Percentiles rank a stretch among this genome's conserved stretches.
phyloP scores from a whole-genome alignment of 306 rosid species.

The Prunus mongolica region DNA sequence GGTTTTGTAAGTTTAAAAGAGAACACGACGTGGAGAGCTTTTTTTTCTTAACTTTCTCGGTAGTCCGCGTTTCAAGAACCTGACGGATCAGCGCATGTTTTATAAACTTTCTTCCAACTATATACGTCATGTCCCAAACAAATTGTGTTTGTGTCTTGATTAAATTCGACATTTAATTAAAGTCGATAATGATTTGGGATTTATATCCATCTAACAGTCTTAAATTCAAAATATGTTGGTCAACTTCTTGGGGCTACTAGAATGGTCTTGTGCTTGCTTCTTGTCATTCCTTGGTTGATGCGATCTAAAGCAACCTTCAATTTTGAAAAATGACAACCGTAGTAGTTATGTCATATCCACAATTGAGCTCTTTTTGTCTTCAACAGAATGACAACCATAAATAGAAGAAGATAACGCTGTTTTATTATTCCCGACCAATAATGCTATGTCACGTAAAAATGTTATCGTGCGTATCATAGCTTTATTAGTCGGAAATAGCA shows the following conservation, averaged over 20 bases:
- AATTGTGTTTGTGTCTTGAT: too few species aligned
- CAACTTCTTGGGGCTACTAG: not conserved
- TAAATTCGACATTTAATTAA: not conserved
- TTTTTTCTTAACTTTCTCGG: not conserved
- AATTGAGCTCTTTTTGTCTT: too few species aligned
- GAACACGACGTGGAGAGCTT: not conserved
- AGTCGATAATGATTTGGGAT: too few species aligned
- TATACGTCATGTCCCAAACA: not conserved
- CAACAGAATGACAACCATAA: too few species aligned
- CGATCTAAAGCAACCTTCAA: not conserved
- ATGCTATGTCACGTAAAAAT: too few species aligned
- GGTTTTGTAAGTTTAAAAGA: too few species aligned
- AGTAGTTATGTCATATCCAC: too few species aligned
- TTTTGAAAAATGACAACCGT: not conserved
- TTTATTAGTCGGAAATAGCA: fast-evolving
- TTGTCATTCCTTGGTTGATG: not conserved
- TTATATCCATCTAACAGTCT: not conserved
- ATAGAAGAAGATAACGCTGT: too few species aligned
- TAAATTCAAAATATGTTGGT: not conserved
- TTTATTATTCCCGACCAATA: too few species aligned
- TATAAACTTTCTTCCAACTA: not conserved
- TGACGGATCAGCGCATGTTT: not conserved
- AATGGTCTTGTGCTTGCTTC: not conserved
- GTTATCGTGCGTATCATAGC: too few species aligned
- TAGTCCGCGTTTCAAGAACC: not conserved